phyloP scores from a whole-genome alignment of 371 early-diverging fungal species.

The Amoeboaphelidium protococcarum region DNA sequence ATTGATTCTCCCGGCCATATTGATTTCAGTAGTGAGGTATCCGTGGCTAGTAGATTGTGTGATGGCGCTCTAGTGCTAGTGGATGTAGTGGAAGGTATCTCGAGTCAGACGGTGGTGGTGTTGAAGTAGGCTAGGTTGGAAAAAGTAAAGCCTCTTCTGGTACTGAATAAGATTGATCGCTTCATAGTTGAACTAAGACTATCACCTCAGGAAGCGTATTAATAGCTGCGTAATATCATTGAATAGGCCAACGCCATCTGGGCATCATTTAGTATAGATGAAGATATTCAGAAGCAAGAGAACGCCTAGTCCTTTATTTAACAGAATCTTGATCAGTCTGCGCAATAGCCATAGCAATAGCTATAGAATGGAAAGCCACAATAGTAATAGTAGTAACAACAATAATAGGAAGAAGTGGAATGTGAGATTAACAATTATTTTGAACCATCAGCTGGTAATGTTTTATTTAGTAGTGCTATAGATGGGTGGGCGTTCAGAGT shows the following conservation, averaged over 20 bases:
- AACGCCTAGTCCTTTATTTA: too few species aligned
- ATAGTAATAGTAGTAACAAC: too few species aligned
- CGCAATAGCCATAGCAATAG: too few species aligned
- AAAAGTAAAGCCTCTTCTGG: slow-evolving; percentile 65
- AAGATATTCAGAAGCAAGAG: slow-evolving; percentile 49
- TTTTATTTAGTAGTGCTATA: slow-evolving; percentile 74
- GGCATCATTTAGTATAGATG: slow-evolving; percentile 67
- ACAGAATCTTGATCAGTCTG: too few species aligned
- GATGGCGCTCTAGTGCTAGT: slow-evolving; percentile 93
- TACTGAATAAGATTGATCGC: slow-evolving; percentile 97
- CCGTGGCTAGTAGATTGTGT: slow-evolving; percentile 78
- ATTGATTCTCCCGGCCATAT: slow-evolving; percentile 99
- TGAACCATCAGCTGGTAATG: slow-evolving; percentile 78
- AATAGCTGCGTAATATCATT: slow-evolving; percentile 61
- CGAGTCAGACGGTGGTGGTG: slow-evolving; percentile 91
- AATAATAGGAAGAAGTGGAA: too few species aligned
- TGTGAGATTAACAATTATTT: slow-evolving; percentile 43
- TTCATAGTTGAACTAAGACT: slow-evolving; percentile 73
- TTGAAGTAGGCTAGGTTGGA: slow-evolving; percentile 78
- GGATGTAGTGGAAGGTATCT: slow-evolving; percentile 96
- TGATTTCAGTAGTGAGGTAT: slow-evolving; percentile 94
- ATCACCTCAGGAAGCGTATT: slow-evolving; percentile 69
- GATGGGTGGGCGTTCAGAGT: slow-evolving; percentile 96
- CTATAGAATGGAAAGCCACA: slow-evolving; percentile 2
- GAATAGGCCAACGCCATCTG: slow-evolving; percentile 88